phyloP scores from a whole-genome alignment of 2,329 filamentous ascomycete genomes.

The Beauveria australis region DNA sequence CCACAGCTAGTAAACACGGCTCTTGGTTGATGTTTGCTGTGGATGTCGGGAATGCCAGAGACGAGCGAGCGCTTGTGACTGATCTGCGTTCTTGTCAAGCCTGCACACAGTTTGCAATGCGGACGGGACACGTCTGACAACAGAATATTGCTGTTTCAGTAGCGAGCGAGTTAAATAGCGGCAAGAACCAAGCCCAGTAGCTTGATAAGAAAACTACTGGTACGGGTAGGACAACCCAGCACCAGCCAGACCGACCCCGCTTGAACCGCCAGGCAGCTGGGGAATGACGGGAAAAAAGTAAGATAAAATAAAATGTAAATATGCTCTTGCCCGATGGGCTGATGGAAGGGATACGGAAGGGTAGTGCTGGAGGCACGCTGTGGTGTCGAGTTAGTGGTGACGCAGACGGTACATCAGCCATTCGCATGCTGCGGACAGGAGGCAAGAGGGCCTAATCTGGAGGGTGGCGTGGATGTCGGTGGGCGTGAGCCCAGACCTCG shows the following conservation, averaged over 20 bases:
- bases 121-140: background rate
- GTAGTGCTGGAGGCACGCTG: background rate
- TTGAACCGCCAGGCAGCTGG: background rate
- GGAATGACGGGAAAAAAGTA: background rate
- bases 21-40: background rate
- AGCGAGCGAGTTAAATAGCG: background rate
- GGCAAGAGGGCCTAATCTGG: conserved; percentile 3
- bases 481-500: conserved; percentile 5
- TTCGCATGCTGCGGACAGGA: conserved; percentile 1
- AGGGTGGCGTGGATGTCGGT: background rate
- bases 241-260: background rate
- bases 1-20: background rate
- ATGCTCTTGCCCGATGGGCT: background rate
- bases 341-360: background rate
- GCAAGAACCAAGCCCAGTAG: background rate
- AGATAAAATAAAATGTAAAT: background rate
- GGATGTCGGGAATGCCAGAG: background rate
- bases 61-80: background rate
- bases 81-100: background rate
- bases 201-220: background rate
- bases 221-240: no score
- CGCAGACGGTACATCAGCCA: background rate
- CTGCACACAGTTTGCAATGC: background rate
- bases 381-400: background rate
- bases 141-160: background rate